Evolutionary conservation across 257 asterid species (phyloP).

Genomic region (Ligustrum vulgare): DNA sequence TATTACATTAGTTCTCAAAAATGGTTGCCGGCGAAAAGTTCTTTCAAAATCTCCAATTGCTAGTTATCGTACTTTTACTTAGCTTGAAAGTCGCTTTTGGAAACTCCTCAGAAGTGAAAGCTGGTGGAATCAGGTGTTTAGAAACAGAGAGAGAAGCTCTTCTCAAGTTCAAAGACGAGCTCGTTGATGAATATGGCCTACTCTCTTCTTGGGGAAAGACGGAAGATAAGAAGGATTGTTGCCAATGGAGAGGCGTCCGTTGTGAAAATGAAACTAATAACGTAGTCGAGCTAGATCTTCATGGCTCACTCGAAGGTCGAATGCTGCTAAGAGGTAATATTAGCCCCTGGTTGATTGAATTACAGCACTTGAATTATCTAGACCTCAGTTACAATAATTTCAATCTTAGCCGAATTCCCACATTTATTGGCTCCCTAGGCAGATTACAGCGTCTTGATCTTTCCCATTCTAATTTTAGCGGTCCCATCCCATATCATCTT

Average conservation of each 20-base stretch:
- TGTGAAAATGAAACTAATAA: conserved; percentile 11
- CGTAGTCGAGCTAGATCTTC: neutral
- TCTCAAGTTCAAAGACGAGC: neutral
- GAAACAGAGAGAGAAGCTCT: neutral
- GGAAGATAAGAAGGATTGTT: neutral
- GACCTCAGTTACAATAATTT: conserved; percentile 14
- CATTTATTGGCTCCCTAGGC: conserved; percentile 15
- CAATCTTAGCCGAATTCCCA: neutral
- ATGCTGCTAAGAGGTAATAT: conserved; percentile 4
- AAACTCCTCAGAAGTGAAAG: neutral
- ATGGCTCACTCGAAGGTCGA: neutral
- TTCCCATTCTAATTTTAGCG: neutral
- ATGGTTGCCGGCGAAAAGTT: neutral
- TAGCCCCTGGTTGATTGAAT: conserved; percentile 18
- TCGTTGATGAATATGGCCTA: neutral
- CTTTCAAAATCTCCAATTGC: neutral
- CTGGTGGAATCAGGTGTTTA: neutral
- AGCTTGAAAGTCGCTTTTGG: neutral
- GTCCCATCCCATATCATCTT: neutral
- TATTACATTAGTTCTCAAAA: neutral
- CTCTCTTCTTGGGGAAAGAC: neutral
- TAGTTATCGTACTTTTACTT: neutral
- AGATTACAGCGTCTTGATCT: conserved; percentile 14
- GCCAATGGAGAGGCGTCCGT: conserved; percentile 13
- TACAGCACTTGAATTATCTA: conserved; percentile 4